Base-by-base conservation (phyloP, 108 stramenopile species). In the Skeletonema marinoi region DNA sequence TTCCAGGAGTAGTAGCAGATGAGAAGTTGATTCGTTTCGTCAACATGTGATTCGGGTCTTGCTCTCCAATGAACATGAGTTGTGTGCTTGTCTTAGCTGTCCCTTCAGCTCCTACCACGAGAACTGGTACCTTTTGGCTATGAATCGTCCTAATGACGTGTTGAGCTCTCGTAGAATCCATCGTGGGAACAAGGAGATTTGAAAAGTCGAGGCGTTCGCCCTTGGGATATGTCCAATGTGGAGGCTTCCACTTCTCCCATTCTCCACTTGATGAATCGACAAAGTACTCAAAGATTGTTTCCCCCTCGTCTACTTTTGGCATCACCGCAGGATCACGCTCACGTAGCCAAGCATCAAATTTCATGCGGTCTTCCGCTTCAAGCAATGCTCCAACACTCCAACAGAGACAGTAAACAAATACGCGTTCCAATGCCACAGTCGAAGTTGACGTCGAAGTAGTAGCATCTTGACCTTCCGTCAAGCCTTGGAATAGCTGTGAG, bases 21-120 rank as follows among this genome's bases (percentile, higher is more conserved):
- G 94, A 96, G 69, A 94, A 97, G 90, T 97, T 97, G 69, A 96
- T 88, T 44, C 92, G 90, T 60, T 95, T 86, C 8, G 87, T 85
- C 14, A 93, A 66, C 77, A 89, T 92, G 51, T 72, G 64, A 44
- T 71, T 70, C 3, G 91, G 84, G 62, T 93, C 89, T 65, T 92
- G 88, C 72, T 85, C 85, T 35, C 79, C 84, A 31, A 89, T 71
- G 78, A 93, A 97, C 94, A 97, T 97, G 46, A 93, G 86, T 48
- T 90, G 89, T 30, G 91, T 92, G 31, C 92, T 93, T 7, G 96
- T 97, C 83, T 97, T 97, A 8, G 96, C 96, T 31, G 96, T 97
- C 11, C 96, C 96, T 66, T 93, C 92, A 13, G 92, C 95, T 32
- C 96, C 96, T 31, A 94, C 91, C 56, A 97, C 84, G 59, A 95